Percentiles rank a stretch among this genome's conserved stretches.
phyloP scores from a whole-genome alignment of 2,329 filamentous ascomycete genomes.

The Colletotrichum sp. region DNA sequence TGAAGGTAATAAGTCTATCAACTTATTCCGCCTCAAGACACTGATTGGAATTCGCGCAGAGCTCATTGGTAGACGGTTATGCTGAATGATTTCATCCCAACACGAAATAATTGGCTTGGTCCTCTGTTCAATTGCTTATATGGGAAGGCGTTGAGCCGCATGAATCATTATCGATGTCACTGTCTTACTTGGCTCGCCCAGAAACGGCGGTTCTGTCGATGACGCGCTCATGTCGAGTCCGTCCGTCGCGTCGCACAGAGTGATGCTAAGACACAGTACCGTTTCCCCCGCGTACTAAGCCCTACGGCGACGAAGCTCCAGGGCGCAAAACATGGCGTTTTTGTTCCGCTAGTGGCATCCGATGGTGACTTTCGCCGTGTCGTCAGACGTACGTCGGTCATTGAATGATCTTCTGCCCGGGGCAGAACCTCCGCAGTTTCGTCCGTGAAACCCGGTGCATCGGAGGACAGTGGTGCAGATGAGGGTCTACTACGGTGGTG shows the following conservation, averaged over 20 bases:
- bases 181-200: neutral
- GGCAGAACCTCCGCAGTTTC: neutral
- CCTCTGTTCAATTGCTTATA: neutral
- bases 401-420: neutral
- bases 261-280: neutral
- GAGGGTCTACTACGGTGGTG: neutral
- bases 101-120: neutral
- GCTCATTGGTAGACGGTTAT: neutral
- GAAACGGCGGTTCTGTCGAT: neutral
- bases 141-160: neutral
- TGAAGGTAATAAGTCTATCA: neutral
- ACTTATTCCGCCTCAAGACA: neutral
- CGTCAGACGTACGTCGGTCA: neutral
- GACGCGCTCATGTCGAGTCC: neutral
- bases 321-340: neutral
- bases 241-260: neutral
- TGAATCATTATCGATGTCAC: conserved; percentile 7
- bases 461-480: neutral
- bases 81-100: conserved; percentile 3
- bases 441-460: neutral
- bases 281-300: neutral
- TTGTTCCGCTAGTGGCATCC: neutral
- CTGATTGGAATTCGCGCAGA: neutral
- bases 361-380: neutral
- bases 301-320: neutral